These are phyloP conservation scores for Trichophyton mentagrophytes DNA, from an alignment of 2,329 filamentous ascomycete species.

Conservation along the genomic window DNA sequence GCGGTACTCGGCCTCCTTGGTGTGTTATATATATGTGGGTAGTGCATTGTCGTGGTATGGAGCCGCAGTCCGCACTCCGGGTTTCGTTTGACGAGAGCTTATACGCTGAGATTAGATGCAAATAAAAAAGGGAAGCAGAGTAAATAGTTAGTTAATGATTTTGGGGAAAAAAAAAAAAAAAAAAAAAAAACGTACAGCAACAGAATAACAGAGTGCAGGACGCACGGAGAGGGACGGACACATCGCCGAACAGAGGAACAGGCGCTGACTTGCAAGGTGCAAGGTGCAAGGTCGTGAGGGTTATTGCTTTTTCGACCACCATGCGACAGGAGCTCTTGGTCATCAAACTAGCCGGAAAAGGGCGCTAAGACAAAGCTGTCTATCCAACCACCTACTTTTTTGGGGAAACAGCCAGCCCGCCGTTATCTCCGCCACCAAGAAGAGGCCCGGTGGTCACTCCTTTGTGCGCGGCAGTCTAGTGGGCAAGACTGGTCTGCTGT, in stretches of 20 bases:
- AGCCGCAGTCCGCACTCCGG: background rate
- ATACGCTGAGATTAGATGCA: background rate
- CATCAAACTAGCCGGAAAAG: background rate
- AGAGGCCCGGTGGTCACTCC: too few relatives aligned
- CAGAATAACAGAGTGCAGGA: background rate
- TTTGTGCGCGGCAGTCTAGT: too few relatives aligned
- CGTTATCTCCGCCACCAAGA: background rate
- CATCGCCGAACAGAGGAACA: background rate
- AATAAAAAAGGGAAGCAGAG: background rate
- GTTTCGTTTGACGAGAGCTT: background rate
- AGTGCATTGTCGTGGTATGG: background rate
- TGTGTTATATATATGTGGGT: background rate
- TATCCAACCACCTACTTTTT: conserved; percentile 3
- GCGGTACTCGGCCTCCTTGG: background rate
- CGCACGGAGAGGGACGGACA: background rate
- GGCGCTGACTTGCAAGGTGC: background rate
- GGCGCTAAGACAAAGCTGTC: conserved; percentile 6
- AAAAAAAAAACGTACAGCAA: background rate
- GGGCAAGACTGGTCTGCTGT: too few relatives aligned
- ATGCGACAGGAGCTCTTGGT: background rate
- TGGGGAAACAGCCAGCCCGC: background rate
- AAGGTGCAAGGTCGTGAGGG: background rate
- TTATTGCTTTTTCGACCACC: background rate
- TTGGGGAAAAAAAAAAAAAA: too few relatives aligned
- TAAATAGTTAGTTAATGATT: background rate